A percentile compares a stretch with the other conserved stretches of the same genome.
phyloP scores from a whole-genome alignment of 78 protist genomes.

The Carpediemonas membranifera region DNA sequence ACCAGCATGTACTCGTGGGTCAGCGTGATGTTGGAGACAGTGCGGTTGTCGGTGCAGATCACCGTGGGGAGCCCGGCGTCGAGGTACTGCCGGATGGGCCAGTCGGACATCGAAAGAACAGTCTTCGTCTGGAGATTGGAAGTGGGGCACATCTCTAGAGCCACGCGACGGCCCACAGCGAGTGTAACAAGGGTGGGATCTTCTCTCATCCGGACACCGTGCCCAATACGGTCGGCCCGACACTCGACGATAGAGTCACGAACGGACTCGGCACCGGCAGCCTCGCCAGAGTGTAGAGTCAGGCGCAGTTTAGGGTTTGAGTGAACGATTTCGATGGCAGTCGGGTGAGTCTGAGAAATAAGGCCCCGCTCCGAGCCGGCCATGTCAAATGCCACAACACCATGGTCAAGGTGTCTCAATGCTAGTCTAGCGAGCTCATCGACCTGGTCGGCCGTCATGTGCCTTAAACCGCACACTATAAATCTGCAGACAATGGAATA shows the following conservation, averaged over 20 bases:
- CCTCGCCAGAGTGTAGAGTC: conserved; percentile 68
- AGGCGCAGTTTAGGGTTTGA: conserved; percentile 18
- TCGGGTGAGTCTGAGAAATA: conserved; percentile 27
- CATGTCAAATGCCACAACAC: conserved; percentile 57
- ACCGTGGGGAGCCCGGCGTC: conserved; percentile 44
- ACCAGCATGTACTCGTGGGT: conserved; percentile 27
- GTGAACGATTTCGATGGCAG: conserved; percentile 42
- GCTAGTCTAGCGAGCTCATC: conserved; percentile 48
- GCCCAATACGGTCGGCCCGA: conserved; percentile 49
- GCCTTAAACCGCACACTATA: conserved; percentile 66
- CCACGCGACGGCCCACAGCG: conserved; percentile 24
- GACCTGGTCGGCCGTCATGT: conserved; percentile 17
- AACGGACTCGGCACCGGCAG: conserved; percentile 36
- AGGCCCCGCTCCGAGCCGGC: conserved; percentile 68
- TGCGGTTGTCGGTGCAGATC: conserved; percentile 55
- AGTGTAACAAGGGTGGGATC: conserved; percentile 1
- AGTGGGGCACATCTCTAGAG: conserved; percentile 47
- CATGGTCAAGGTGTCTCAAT: conserved; percentile 45
- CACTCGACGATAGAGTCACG: conserved; percentile 40
- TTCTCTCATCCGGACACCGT: conserved; percentile 48
- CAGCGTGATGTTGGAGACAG: conserved; percentile 16
- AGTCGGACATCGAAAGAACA: conserved; percentile 22
- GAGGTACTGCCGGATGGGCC: conserved; percentile 52
- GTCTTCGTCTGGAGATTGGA: conserved; percentile 65
- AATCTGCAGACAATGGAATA: conserved; percentile 38